These are phyloP conservation scores for Pterocarpus macrocarpus DNA, from an alignment of 306 rosid species.

Conservation along the genomic window DNA sequence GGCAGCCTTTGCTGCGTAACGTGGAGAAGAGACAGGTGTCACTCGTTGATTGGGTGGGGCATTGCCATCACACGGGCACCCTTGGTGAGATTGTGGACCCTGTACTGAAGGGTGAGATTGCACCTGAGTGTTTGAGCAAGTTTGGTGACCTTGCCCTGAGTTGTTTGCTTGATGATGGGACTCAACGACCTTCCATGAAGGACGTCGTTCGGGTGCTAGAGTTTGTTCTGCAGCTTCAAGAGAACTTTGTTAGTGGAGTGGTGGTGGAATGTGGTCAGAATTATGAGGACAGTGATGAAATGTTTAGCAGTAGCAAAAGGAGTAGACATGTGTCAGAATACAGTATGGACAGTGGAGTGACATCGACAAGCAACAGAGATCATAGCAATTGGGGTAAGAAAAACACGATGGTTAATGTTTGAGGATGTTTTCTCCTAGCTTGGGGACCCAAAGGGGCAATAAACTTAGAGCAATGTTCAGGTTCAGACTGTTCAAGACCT, in stretches of 20 bases:
- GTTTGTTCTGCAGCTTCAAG: slow-evolving; percentile 32
- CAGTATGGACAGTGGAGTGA: neutral
- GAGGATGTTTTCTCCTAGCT: slow-evolving; percentile 25
- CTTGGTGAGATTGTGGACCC: slow-evolving; percentile 22
- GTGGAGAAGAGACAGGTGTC: slow-evolving; percentile 25
- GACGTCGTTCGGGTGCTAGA: slow-evolving; percentile 31
- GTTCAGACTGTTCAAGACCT: neutral
- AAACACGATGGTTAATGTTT: neutral
- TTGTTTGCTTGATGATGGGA: slow-evolving; percentile 48
- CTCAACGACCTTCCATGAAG: slow-evolving; percentile 40
- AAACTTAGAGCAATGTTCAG: neutral
- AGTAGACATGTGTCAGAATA: neutral
- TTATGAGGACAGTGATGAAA: neutral
- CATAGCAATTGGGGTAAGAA: neutral
- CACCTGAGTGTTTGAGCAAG: slow-evolving; percentile 7
- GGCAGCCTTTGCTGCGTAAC: slow-evolving; percentile 17
- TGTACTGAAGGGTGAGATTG: slow-evolving; percentile 12
- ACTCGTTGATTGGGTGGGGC: slow-evolving; percentile 35
- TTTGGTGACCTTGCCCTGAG: slow-evolving; percentile 16
- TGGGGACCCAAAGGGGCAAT: neutral
- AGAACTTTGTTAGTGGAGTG: neutral
- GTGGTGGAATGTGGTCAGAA: neutral
- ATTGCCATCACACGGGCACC: neutral
- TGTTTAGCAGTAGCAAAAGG: slow-evolving; percentile 2
- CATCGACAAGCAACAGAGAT: neutral